Base-by-base conservation (phyloP, 1,284 basidiomycete genomes). In the Cutaneotrichosporon sp. region DNA sequence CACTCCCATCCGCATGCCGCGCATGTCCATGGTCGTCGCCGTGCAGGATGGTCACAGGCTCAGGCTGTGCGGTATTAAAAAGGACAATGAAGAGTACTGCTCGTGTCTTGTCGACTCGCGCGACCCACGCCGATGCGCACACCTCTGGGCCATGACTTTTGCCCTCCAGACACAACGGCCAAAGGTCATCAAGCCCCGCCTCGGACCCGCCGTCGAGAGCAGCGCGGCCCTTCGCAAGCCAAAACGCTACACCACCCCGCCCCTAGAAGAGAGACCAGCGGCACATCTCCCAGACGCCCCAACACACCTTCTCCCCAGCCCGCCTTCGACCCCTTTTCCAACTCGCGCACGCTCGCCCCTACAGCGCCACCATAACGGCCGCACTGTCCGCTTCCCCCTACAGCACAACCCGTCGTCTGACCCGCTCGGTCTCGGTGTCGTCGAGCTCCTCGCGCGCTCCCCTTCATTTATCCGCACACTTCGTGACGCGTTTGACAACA, bases 51-150 rank as follows among this genome's bases (percentile, higher is more conserved):
- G 23, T 14, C 10, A 33, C 0, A 3, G 9, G 8, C 10, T 33
- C 13, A 20, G 22, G 4, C 21, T 47, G 4, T 37, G 35, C 21
- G 46, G 46, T 13, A 34, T 48, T 38, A 48, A 48, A 18, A n/a
- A 12, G 10, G 26, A 48, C 38, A 23, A 38, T 4, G 46, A 40
- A 9, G 46, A 48, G 26, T 48, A 48, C 46, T 48, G 46, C 26
- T 40, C 37, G 4, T 48, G 46, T 36, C 14, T 47, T 8, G 20
- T 22, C 36, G n/a, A 37, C 22, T 14, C 17, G 13, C 46, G 26
- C 26, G 38, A 41, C 38, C 38, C 38, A 4, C 46, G 46, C 17
- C 46, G 46, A 23, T 48, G 46, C 26, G 38, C 46, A 1, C 46
- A 48, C 38, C 23, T 48, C 2, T 48, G 46, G 46, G 46, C 46